Conservation (phyloP, 2,329 filamentous ascomycete species). For the Coleophoma cylindrospora region DNA sequence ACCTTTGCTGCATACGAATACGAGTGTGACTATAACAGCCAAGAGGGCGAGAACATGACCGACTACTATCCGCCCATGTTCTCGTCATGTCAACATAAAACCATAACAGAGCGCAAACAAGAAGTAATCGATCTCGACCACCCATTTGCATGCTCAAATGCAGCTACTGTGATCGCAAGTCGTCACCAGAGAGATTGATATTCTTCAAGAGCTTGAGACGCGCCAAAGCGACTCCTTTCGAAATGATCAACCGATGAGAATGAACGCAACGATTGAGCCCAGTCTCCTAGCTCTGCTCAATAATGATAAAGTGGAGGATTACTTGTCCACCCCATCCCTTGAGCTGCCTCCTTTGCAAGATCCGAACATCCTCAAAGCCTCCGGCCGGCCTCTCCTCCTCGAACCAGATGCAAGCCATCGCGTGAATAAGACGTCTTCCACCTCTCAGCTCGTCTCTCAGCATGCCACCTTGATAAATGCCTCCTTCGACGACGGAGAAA, state of each 20-base stretch:
- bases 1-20: no score
- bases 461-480: slow-evolving; percentile 9
- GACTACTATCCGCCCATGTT: no score
- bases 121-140: no score
- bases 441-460: slow-evolving; percentile 11
- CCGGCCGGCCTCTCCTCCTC: slow-evolving; percentile 40
- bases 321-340: slow-evolving; percentile 31
- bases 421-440: slow-evolving; percentile 12
- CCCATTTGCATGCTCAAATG: no score
- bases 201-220: no score
- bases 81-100: no score
- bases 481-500: slow-evolving; percentile 25
- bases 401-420: slow-evolving; percentile 39
- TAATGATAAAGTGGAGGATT: slow-evolving; percentile 37
- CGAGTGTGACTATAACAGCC: no score
- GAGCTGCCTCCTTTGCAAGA: slow-evolving; percentile 51
- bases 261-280: slow-evolving; percentile 53
- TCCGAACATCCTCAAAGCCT: slow-evolving; percentile 36
- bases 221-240: neutral
- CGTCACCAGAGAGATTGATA: no score
- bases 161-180: no score
- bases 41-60: no score
- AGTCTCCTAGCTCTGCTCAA: slow-evolving; percentile 62
- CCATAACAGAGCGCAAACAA: no score
- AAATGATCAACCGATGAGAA: slow-evolving; percentile 9